Evolutionary conservation across 1,284 basidiomycete genomes (phyloP), one percentile per base, ranked within the genome.

Genomic region (Cerioporus squamosus): DNA sequence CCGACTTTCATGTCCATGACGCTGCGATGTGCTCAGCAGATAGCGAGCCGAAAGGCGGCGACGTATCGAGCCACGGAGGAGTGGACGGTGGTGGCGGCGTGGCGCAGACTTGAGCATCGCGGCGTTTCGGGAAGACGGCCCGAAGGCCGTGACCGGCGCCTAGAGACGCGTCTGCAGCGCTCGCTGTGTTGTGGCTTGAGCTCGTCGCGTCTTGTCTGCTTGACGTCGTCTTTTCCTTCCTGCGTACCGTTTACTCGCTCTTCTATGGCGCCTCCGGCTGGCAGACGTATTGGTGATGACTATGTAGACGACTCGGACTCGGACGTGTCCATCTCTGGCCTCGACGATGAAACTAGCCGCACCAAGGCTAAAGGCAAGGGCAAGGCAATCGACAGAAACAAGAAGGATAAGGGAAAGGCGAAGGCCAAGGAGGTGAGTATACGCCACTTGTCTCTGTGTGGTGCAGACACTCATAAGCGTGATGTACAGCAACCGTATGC

Each of bases 401-500:
- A 76, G 62, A 75, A 73, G 53, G 78, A 78, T 55, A 83, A 83
- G 65, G 78, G 77, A 3, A 84, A 83, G 66, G 76, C 74, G 23
- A 84, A 84, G 69, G 75, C 78, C 3, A 85, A 83, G 66, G 85
- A 85, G 54, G 84, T 82, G 46, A 50, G 78, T 67, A 31, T 31
- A 18, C 24, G 2, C 23, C 26, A 44, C n/a, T n/a, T 39, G 43
- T 15, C 53, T 51, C 23, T 57, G 20, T 33, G 23, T 38, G 48
- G 17, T 20, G 22, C n/a, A 29, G 40, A 18, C 9, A 49, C 48
- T 49, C 9, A 53, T 15, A 48, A 14, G 31, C 4, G 17, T 23
- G 10, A 22, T 38, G 42, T 68, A 36, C 40, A 91, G 87, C 86
- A 86, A 83, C 81, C 87, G 1, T 96, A 96, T 68, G 94, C 95